These are phyloP conservation scores for Trichoderma arundinaceum DNA, from an alignment of 2,329 filamentous ascomycete genomes.

Conservation along the genomic window DNA sequence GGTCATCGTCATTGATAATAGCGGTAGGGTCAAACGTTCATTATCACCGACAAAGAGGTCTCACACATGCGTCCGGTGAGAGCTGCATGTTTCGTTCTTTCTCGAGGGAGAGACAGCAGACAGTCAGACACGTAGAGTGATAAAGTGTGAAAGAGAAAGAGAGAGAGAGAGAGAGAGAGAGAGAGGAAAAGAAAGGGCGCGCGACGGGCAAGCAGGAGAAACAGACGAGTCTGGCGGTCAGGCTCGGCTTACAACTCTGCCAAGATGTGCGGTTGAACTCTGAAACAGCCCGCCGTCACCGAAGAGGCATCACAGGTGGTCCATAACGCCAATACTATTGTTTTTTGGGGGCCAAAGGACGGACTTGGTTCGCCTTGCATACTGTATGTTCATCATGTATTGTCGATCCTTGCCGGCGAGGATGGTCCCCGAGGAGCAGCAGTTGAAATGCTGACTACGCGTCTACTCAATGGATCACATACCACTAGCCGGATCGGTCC, in stretches of 20 bases:
- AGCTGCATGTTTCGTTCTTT: constrained; percentile 5
- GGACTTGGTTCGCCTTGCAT: not conserved
- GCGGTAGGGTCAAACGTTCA: not conserved
- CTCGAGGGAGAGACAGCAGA: constrained; percentile 2
- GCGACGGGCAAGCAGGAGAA: not conserved
- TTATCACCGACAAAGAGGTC: constrained; percentile 3
- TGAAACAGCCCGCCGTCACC: not conserved
- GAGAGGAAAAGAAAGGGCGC: no score
- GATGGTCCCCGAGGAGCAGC: not conserved
- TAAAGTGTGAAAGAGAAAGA: not conserved
- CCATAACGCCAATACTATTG: no score
- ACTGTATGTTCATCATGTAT: not conserved
- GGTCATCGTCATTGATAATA: not conserved
- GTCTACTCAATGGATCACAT: constrained; percentile 12
- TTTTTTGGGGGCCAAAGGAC: not conserved
- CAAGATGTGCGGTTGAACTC: not conserved
- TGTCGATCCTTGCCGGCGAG: constrained; percentile 10
- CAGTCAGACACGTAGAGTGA: not conserved
- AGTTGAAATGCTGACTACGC: constrained; percentile 4
- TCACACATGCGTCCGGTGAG: constrained; percentile 16
- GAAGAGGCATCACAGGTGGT: not conserved
- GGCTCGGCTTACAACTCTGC: not conserved
- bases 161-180: no score
- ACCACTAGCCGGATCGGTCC: constrained; percentile 17
- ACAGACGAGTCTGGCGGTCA: not conserved